Base-by-base conservation (phyloP, 2,329 filamentous ascomycete species). In the Aureobasidium sp. region DNA sequence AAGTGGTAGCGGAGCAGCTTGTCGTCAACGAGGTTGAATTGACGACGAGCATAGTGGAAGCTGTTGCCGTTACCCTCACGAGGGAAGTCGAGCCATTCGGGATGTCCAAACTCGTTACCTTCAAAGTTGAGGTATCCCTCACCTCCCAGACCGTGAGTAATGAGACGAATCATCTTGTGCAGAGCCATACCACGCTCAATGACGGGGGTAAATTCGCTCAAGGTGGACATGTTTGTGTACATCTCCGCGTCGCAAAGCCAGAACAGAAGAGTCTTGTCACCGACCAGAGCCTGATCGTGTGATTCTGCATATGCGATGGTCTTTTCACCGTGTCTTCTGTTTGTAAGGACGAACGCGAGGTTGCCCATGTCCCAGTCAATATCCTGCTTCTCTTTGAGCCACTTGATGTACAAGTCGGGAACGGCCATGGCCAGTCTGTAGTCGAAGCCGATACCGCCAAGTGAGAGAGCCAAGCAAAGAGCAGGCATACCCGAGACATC, bases 71-170 rank as follows among this genome's bases (percentile, higher is more conserved):
- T 74, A 61, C 94, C 94, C 70, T 87, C 91, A 57, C 94, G 89
- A 4, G 94, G 94, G 76, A 99, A 99, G 75, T 99, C 94, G 42
- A 99, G 88, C 94, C 94, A 99, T 76, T 99, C 94, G 0, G 94
- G 94, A 73, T 99, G 94, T 0, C 94, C 94, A 71, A 99, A 99
- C 76, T 99, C 94, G 75, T 99, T 99, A 64, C 94, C 94, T 77
- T 97, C 92, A 69, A 99, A 99, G 79, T 97, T 99, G 59, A 99
- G 88, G 72, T 96, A 99, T 42, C 93, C 94, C 76, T 99, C 94
- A 61, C 94, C 94, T 63, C 94, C 94, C 17, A 99, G 84, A 45
- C 82, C 84, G 73, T 99, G 93, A 1, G 94, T 97, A 66, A 99
- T 79, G 17, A 99, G 84, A 15, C 94, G 89, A 70, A 99, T 97